phyloP scores from a whole-genome alignment of 345 rosid genomes.

The Orychophragmus violaceus region DNA sequence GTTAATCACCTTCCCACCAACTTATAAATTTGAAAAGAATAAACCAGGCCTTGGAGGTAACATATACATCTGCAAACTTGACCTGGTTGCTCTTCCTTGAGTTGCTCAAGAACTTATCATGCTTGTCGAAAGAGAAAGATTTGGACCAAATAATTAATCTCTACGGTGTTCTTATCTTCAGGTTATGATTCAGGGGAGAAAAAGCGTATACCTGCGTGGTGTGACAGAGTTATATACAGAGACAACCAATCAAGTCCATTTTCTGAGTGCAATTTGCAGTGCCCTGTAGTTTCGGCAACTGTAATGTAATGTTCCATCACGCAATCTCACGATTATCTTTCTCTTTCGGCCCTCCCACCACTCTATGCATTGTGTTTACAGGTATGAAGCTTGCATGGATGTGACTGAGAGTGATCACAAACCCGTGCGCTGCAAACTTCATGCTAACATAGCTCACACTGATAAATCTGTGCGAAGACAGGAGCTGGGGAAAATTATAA shows the following conservation, averaged over 20 bases:
- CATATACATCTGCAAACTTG: background rate
- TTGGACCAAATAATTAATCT: background rate
- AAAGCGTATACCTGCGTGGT: constrained; percentile 98
- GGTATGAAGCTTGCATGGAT: constrained; percentile 86
- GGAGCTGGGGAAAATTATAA: constrained; percentile 57
- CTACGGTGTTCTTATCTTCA: constrained; percentile 22
- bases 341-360: background rate
- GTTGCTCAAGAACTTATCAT: background rate
- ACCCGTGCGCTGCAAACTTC: constrained; percentile 89
- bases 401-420: constrained; percentile 96
- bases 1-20: constrained; percentile 83
- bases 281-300: constrained; percentile 70
- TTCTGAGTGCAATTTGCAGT: constrained; percentile 66
- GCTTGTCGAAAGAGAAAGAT: background rate
- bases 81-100: background rate
- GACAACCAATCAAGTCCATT: constrained; percentile 52
- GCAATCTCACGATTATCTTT: background rate
- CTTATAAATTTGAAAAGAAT: constrained; percentile 86
- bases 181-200: constrained; percentile 99
- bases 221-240: constrained; percentile 88
- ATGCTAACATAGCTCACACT: constrained; percentile 67
- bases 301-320: constrained; percentile 37
- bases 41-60: constrained; percentile 90
- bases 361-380: background rate
- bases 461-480: constrained; percentile 89